These are phyloP conservation scores for Penicillium diatomitis DNA, from an alignment of 495 filamentous ascomycete genomes.

Conservation along the genomic window DNA sequence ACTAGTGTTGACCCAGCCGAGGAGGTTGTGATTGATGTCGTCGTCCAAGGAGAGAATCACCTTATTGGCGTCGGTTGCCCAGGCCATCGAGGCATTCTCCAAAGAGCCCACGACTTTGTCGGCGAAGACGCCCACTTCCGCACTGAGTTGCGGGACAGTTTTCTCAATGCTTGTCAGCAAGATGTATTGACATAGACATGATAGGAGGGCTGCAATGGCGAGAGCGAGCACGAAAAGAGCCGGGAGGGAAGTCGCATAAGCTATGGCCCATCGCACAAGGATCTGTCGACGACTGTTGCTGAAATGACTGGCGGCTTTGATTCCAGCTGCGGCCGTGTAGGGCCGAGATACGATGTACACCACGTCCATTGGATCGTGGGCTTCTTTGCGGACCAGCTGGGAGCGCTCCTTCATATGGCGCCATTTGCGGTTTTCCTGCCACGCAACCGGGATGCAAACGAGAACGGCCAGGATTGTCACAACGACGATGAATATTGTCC, in stretches of 20 bases:
- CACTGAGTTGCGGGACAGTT: slow-evolving; percentile 64
- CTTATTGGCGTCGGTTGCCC: slow-evolving; percentile 68
- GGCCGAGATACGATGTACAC: slow-evolving; percentile 81
- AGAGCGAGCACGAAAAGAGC: slow-evolving; percentile 84
- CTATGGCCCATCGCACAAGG: slow-evolving; percentile 72
- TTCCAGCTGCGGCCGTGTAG: slow-evolving; percentile 57
- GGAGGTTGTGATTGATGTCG: slow-evolving; percentile 72
- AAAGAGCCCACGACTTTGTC: slow-evolving; percentile 66
- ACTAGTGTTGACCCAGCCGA: slow-evolving; percentile 81
- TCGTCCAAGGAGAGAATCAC: slow-evolving; percentile 58
- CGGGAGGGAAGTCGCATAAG: slow-evolving; percentile 75
- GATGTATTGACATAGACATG: slow-evolving; percentile 77
- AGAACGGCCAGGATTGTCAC: slow-evolving; percentile 60
- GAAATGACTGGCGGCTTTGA: slow-evolving; percentile 64
- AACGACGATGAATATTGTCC: slow-evolving; percentile 64
- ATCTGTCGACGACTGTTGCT: slow-evolving; percentile 56
- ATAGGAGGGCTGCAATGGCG: slow-evolving; percentile 73
- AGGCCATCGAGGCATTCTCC: slow-evolving; percentile 61
- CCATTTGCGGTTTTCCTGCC: slow-evolving; percentile 71
- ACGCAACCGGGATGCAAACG: slow-evolving; percentile 68
- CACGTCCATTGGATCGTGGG: slow-evolving; percentile 75
- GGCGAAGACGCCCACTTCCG: slow-evolving; percentile 73
- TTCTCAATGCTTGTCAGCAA: slow-evolving; percentile 64
- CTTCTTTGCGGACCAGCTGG: slow-evolving; percentile 52
- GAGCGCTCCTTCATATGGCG: slow-evolving; percentile 60